Conservation (phyloP, 805 yeast genomes). For the Candida chilensis region DNA sequence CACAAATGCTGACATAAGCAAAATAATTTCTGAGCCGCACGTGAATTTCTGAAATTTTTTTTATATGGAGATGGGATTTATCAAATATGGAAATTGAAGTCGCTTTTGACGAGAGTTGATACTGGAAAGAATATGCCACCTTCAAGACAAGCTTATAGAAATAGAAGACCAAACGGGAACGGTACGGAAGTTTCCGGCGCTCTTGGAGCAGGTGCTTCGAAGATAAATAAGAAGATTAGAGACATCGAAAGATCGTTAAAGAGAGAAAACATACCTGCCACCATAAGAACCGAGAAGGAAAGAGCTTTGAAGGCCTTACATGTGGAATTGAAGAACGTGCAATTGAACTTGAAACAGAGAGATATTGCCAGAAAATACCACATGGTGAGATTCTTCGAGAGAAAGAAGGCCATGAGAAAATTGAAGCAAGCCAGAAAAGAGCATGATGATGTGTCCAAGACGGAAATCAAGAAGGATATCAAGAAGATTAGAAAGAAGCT, state of each 20-base stretch:
- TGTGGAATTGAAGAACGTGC: constrained; percentile 44
- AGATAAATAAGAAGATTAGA: constrained; percentile 77
- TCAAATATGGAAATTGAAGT: too few species aligned
- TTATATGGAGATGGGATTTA: too few species aligned
- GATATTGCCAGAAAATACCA: constrained; percentile 69
- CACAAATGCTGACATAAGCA: too few species aligned
- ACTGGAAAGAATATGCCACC: too few species aligned
- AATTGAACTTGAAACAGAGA: constrained; percentile 32
- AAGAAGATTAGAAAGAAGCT: constrained; percentile 40
- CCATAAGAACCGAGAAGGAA: constrained; percentile 60
- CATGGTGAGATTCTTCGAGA: constrained; percentile 88
- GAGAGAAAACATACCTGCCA: constrained; percentile 53
- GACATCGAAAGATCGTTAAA: constrained; percentile 69
- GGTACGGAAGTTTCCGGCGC: neutral
- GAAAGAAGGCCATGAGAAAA: constrained; percentile 71
- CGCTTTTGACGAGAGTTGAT: too few species aligned
- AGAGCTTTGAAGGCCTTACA: constrained; percentile 62
- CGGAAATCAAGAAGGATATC: constrained; percentile 23
- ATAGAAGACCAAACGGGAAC: too few species aligned
- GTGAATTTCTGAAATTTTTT: too few species aligned
- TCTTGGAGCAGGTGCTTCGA: constrained; percentile 17
- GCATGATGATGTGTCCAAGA: constrained; percentile 20
- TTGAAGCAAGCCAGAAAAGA: constrained; percentile 43
- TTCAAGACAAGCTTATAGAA: too few species aligned
- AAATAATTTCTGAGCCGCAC: too few species aligned